A percentile compares a stretch with the other conserved stretches of the same genome.
Evolutionary conservation across 2,329 filamentous ascomycete species (phyloP).

Genomic region (Stemphylium beticola): DNA sequence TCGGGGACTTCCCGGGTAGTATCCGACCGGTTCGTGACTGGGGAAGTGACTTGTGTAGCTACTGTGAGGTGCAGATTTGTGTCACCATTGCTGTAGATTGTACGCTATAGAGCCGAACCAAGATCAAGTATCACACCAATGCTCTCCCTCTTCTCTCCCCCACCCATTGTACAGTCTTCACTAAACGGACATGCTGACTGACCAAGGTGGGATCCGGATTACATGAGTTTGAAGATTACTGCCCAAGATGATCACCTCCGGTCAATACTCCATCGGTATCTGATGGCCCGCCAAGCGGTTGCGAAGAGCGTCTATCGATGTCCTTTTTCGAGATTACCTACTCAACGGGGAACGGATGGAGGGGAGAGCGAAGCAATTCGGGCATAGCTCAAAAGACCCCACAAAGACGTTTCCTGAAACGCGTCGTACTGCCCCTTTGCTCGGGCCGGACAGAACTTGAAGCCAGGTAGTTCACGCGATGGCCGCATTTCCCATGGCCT

Average conservation of each 20-base stretch:
- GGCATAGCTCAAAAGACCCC: conserved; percentile 14
- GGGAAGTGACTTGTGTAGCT: background rate
- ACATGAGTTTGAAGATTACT: background rate
- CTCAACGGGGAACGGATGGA: conserved; percentile 22
- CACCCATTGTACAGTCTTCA: background rate
- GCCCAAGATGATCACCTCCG: background rate
- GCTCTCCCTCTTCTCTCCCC: background rate
- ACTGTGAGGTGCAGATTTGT: background rate
- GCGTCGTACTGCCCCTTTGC: background rate
- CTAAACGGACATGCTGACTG: background rate
- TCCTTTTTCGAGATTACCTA: background rate
- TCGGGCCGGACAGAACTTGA: background rate
- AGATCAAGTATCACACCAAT: background rate
- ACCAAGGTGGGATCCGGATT: background rate
- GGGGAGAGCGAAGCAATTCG: conserved; percentile 17
- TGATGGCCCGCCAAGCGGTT: background rate
- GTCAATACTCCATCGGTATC: background rate
- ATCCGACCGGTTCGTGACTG: conserved; percentile 12
- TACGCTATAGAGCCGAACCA: background rate
- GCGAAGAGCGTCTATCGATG: background rate
- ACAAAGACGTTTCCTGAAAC: conserved; percentile 4
- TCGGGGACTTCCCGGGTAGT: conserved; percentile 15
- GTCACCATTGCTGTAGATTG: background rate
- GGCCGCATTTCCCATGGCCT: background rate
- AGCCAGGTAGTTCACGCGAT: conserved; percentile 6